phyloP scores from a whole-genome alignment of 2,329 filamentous ascomycete species.

The Talaromyces sp. region DNA sequence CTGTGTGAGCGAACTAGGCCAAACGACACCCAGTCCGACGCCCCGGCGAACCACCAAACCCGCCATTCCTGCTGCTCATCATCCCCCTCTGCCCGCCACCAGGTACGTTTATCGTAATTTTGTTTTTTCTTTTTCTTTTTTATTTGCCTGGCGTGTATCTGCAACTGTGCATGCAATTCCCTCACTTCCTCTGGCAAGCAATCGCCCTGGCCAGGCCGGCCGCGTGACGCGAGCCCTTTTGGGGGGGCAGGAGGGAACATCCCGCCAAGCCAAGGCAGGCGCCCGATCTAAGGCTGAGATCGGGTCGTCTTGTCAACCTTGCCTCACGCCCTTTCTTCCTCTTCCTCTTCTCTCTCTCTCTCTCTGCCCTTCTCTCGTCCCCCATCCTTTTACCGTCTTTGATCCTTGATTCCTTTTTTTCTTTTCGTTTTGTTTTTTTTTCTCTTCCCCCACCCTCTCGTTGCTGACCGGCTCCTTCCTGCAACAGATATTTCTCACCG shows the following conservation, averaged over 20 bases:
- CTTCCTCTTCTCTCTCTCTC: neutral
- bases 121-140: neutral
- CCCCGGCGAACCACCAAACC: neutral
- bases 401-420: neutral
- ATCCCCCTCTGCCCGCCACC: neutral
- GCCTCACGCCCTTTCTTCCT: slow-evolving; percentile 2
- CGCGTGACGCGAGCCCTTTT: slow-evolving; percentile 10
- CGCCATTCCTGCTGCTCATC: neutral
- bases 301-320: slow-evolving; percentile 1
- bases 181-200: too few relatives aligned
- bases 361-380: neutral
- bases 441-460: neutral
- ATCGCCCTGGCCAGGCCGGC: slow-evolving; percentile 2
- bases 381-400: neutral
- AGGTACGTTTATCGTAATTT: neutral
- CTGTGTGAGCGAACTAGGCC: neutral
- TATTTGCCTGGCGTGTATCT: neutral
- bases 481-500: neutral
- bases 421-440: neutral
- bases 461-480: neutral
- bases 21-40: slow-evolving; percentile 3
- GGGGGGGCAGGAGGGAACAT: neutral
- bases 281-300: slow-evolving; percentile 1
- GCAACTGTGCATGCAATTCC: neutral
- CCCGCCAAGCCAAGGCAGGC: slow-evolving; percentile 4